Evolutionary conservation across 768 basidiomycete genomes (phyloP), one percentile per base, ranked within the genome.

Genomic region (Kwoniella sp.): DNA sequence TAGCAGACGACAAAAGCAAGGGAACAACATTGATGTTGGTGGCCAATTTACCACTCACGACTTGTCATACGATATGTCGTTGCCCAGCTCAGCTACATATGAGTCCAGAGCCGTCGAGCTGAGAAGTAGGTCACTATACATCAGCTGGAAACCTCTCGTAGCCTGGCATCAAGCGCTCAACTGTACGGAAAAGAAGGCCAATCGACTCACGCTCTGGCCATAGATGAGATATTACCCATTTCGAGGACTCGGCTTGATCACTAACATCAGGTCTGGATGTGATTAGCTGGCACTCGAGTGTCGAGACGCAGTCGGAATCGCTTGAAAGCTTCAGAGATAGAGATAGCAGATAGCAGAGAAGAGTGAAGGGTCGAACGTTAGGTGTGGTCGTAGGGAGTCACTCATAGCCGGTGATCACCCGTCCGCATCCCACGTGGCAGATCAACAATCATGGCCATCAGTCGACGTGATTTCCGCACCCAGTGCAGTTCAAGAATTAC

Each of bases 61-160:
- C 84, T 91, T 90, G 77, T 98, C 95, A 74, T 96, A 97, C 1
- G 90, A 85, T 22, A 96, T 84, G 77, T 96, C 93, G 2, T 85
- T 85, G 12, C 90, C 90, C 25, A 98, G 85, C 77, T 99, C 95
- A 1, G 88, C 85, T 15, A 99, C 88, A 76, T 91, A 94, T 1
- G 91, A 92, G 81, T 96, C 93, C 66, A 95, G 83, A 15, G 92
- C 91, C 65, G 76, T 81, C 12, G 79, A 81, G 67, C 79, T 80
- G 61, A 4, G 22, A 23, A 26, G 37, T 20, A 53, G 23, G 4
- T 22, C 26, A 45, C 41, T 17, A 22, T 26, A 17, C 38, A 2
- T 60, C 45, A 58, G 47, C 25, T 8, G 37, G 25, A 5, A 58
- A 11, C 30, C 12, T 29, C 23, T 2, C 53, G n/a, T n/a, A n/a